phyloP scores from a whole-genome alignment of 805 yeast genomes.

The Starmerella kuoi region DNA sequence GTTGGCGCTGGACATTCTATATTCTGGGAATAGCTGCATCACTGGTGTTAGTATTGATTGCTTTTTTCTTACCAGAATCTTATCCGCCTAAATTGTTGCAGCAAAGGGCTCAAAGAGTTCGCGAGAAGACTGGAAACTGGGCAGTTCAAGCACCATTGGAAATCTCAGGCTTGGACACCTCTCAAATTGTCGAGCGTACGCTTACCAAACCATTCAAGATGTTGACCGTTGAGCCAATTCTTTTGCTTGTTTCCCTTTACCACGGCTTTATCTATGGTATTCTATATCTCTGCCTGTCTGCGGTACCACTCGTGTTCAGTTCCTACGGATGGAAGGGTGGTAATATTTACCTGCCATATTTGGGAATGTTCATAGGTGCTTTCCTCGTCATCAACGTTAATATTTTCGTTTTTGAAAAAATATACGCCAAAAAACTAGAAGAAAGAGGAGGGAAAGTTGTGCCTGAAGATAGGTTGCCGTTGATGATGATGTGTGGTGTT shows the following conservation, averaged over 20 bases:
- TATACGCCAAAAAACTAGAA: constrained; percentile 36
- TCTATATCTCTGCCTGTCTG: constrained; percentile 30
- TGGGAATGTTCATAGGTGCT: constrained; percentile 61
- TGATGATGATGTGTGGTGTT: constrained; percentile 63
- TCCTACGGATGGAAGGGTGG: constrained; percentile 52
- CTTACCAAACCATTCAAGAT: constrained; percentile 25
- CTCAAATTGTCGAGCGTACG: constrained; percentile 32
- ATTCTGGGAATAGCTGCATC: constrained; percentile 34
- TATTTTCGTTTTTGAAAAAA: constrained; percentile 41
- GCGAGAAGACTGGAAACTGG: constrained; percentile 40
- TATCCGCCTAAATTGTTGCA: constrained; percentile 30
- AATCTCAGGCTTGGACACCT: constrained; percentile 28
- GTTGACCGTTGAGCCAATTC: constrained; percentile 31
- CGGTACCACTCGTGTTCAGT: constrained; percentile 31
- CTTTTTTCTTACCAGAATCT: constrained; percentile 29
- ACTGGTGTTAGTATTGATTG: constrained; percentile 28
- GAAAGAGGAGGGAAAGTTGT: constrained; percentile 46
- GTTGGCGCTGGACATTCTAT: constrained; percentile 47
- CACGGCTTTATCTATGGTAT: constrained; percentile 33
- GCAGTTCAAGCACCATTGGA: constrained; percentile 41
- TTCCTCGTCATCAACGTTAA: constrained; percentile 42
- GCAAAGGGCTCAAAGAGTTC: constrained; percentile 35
- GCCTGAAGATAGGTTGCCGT: constrained; percentile 70
- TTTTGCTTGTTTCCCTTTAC: constrained; percentile 29
- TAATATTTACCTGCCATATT: constrained; percentile 64